Conservation (phyloP, 768 basidiomycete species). For the Pleurotus eryngii region DNA sequence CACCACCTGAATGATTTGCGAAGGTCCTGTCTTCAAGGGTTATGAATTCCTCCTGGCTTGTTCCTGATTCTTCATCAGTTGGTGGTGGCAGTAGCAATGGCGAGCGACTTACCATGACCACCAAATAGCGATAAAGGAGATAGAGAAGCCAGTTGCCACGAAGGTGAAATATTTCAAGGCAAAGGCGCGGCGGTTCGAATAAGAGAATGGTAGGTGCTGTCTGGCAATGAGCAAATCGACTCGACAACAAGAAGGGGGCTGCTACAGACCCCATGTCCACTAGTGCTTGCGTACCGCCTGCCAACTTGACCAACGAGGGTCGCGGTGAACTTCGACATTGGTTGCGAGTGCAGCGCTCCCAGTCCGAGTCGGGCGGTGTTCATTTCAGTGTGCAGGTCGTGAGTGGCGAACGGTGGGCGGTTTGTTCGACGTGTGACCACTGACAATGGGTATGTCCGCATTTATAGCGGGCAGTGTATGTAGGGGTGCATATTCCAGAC, state of each 20-base stretch:
- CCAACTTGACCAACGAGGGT: neutral
- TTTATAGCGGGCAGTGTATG: too few species aligned
- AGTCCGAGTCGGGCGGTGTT: neutral
- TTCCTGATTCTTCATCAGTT: neutral
- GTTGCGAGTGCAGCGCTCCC: neutral
- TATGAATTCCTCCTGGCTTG: slow-evolving; percentile 7
- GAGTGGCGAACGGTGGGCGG: too few species aligned
- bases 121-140: slow-evolving; percentile 27
- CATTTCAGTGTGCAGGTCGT: neutral
- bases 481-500: too few species aligned
- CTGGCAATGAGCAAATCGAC: neutral
- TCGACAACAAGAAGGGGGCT: too few species aligned
- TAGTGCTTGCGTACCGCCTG: neutral
- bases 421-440: too few species aligned
- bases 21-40: neutral
- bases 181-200: slow-evolving; percentile 17
- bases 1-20: too few species aligned
- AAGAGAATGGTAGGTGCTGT: slow-evolving; percentile 23
- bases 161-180: slow-evolving; percentile 20
- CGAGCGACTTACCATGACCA: slow-evolving; percentile 14
- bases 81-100: neutral
- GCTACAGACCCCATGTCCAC: slow-evolving; percentile 3
- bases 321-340: neutral
- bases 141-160: slow-evolving; percentile 23
- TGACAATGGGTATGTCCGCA: too few species aligned